These are phyloP conservation scores for Cucumis sativus DNA, from an alignment of 306 rosid species.

Conservation along the genomic window Cucumber_9930_V3 NC_026658.2:13812001-13812500, in stretches of 20 bases:
- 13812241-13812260: conserved; percentile 92
- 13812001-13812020: neutral
- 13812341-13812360: neutral
- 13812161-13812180: neutral
- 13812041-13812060: conserved; percentile 40
- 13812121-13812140: conserved; percentile 93
- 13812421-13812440: neutral
- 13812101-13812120: conserved; percentile 99
- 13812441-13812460: neutral
- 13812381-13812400: neutral
- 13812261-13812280: conserved; percentile 96
- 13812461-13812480: conserved; percentile 92
- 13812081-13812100: conserved; percentile 91
- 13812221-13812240: conserved; percentile 90
- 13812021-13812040: neutral
- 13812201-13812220: conserved; percentile 39
- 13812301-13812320: conserved; percentile 82
- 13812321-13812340: conserved; percentile 45
- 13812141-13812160: neutral
- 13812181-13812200: conserved; percentile 6
- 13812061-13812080: conserved; percentile 78
- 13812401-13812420: neutral
- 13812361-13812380: neutral
- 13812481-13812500: conserved; percentile 94
- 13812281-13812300: conserved; percentile 79